phyloP scores from a whole-genome alignment of 228 moss, liverwort and hornwort species.

The Sphagnum fallax region DNA sequence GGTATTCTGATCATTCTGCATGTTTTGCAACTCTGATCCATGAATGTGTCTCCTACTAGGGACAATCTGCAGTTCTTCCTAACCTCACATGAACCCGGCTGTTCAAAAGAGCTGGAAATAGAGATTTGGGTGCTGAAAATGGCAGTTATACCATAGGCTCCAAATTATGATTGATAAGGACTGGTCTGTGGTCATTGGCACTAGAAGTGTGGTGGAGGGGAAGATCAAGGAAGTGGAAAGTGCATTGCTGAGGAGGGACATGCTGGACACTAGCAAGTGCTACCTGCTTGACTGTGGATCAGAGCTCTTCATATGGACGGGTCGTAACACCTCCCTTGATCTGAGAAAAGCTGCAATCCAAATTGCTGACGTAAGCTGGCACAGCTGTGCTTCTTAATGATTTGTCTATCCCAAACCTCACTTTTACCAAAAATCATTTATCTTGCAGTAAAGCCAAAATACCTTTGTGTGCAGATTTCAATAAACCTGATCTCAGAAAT shows the following conservation, averaged over 20 bases:
- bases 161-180: constrained; percentile 21
- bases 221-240: constrained; percentile 48
- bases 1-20: not conserved
- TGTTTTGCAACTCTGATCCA: no score
- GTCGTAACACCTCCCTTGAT: constrained; percentile 78
- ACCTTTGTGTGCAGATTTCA: no score
- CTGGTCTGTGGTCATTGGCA: constrained; percentile 20
- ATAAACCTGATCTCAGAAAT: no score
- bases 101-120: not conserved
- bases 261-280: constrained; percentile 64
- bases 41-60: not conserved
- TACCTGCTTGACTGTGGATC: constrained; percentile 67
- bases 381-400: not conserved
- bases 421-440: no score
- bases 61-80: not conserved
- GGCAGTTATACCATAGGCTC: not conserved
- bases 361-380: constrained; percentile 58
- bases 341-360: constrained; percentile 62
- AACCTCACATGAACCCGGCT: not conserved
- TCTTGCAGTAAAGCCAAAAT: no score
- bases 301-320: constrained; percentile 79
- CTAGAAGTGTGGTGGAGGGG: constrained; percentile 62
- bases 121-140: not conserved
- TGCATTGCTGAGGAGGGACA: constrained; percentile 24
- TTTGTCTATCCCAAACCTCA: not conserved